phyloP scores from a whole-genome alignment of 1,284 basidiomycete species.

The Trichosporon asahii region DNA sequence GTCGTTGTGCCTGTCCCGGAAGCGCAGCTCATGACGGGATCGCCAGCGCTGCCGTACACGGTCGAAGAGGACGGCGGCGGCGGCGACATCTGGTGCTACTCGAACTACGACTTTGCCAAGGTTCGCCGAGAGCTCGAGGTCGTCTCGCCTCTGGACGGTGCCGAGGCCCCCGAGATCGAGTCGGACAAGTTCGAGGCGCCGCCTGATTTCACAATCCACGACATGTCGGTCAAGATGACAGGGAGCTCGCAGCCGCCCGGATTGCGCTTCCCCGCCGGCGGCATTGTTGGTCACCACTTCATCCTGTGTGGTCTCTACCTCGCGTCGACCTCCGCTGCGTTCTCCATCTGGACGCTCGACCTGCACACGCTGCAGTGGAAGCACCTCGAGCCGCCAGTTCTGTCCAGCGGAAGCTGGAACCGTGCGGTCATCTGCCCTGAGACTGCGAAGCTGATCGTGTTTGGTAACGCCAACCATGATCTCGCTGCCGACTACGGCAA shows the following conservation, averaged over 20 bases:
- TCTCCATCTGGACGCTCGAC: slow-evolving; percentile 86
- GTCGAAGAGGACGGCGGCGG: slow-evolving; percentile 42
- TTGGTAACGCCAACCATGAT: slow-evolving; percentile 80
- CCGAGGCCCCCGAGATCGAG: slow-evolving; percentile 52
- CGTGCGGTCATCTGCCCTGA: slow-evolving; percentile 74
- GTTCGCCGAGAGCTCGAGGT: slow-evolving; percentile 89
- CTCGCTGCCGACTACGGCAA: slow-evolving; percentile 88
- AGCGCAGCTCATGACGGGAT: slow-evolving; percentile 18
- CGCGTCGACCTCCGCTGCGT: slow-evolving; percentile 68
- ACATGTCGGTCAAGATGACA: slow-evolving; percentile 51
- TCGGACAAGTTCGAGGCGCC: slow-evolving; percentile 57
- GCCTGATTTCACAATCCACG: slow-evolving; percentile 64
- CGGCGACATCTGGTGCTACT: slow-evolving; percentile 50
- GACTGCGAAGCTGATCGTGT: slow-evolving; percentile 77
- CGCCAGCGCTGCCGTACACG: slow-evolving; percentile 27
- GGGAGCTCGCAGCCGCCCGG: slow-evolving; percentile 76
- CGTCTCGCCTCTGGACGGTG: slow-evolving; percentile 64
- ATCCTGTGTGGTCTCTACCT: slow-evolving; percentile 87
- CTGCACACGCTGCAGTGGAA: slow-evolving; percentile 75
- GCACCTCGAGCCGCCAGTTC: slow-evolving; percentile 74
- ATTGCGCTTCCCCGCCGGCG: slow-evolving; percentile 86
- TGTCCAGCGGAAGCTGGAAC: slow-evolving; percentile 80
- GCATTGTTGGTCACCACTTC: slow-evolving; percentile 79
- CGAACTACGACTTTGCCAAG: slow-evolving; percentile 72
- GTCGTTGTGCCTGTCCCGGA: slow-evolving; percentile 60